Percentiles rank a stretch among this genome's conserved stretches.
phyloP scores from a whole-genome alignment of 495 filamentous ascomycete genomes.

The Apiosordaria backusii region DNA sequence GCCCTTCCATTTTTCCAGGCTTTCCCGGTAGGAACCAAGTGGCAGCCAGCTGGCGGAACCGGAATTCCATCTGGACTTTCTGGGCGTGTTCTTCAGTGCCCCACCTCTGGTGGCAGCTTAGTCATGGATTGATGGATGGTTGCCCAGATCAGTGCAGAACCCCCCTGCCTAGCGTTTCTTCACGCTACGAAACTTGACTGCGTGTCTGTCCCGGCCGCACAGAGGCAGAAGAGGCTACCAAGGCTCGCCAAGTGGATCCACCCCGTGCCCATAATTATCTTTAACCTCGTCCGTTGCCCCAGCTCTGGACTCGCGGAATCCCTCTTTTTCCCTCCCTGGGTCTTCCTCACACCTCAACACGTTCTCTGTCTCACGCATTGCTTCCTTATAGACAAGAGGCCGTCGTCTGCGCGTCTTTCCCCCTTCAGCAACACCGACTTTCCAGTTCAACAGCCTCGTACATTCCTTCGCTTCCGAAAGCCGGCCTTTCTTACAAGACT shows the following conservation, averaged over 20 bases:
- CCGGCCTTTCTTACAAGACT: slow-evolving; percentile 2
- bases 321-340: slow-evolving; percentile 14
- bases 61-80: slow-evolving; percentile 6
- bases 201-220: not conserved
- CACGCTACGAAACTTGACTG: not conserved
- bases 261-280: slow-evolving; percentile 29
- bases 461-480: slow-evolving; percentile 7
- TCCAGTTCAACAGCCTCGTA: not conserved
- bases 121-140: not conserved
- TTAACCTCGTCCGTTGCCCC: slow-evolving; percentile 31
- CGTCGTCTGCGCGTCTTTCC: slow-evolving; percentile 34
- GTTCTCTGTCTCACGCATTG: slow-evolving; percentile 35
- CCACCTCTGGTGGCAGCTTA: not conserved
- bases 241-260: slow-evolving; percentile 27
- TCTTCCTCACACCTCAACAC: slow-evolving; percentile 9
- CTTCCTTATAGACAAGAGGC: slow-evolving; percentile 27
- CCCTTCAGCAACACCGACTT: not conserved
- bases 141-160: slow-evolving; percentile 6
- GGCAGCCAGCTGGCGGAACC: slow-evolving; percentile 11
- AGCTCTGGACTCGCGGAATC: slow-evolving; percentile 18
- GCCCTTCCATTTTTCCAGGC: not conserved
- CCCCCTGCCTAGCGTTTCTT: slow-evolving; percentile 7
- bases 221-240: not conserved
- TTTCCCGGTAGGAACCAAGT: slow-evolving; percentile 9
- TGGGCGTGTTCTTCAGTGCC: not conserved